Percentiles rank a stretch among this genome's conserved stretches.
Conservation (phyloP, 768 basidiomycete genomes). For the Suillus decipiens region DNA sequence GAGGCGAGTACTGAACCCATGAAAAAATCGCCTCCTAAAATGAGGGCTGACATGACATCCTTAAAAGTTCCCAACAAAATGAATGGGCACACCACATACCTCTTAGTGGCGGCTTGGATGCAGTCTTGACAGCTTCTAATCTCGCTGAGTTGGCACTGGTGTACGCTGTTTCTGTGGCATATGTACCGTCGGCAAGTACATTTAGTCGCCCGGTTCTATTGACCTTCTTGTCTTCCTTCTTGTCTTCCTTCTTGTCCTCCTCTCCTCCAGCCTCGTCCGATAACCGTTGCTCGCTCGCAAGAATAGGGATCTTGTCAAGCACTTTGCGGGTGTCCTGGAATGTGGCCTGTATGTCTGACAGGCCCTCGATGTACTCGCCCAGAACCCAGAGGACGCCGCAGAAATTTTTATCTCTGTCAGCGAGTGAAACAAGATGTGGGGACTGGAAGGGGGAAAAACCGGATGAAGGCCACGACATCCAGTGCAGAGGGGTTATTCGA, state of each 20-base stretch:
- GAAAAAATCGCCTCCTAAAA: conserved; percentile 96
- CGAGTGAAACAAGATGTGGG: conserved; percentile 25
- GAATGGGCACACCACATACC: conserved; percentile 41
- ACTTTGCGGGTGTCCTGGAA: conserved; percentile 20
- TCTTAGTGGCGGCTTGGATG: conserved; percentile 87
- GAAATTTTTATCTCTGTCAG: conserved; percentile 89
- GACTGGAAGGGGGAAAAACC: background rate
- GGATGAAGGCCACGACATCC: background rate
- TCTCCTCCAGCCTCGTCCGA: conserved; percentile 70
- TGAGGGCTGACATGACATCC: conserved; percentile 54
- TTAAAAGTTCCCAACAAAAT: background rate
- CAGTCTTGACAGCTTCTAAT: conserved; percentile 81
- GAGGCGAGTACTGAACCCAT: conserved; percentile 90
- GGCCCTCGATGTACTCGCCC: conserved; percentile 36
- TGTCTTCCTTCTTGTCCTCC: conserved; percentile 40
- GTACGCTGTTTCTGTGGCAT: conserved; percentile 95
- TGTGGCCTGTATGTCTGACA: conserved; percentile 65
- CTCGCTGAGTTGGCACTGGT: conserved; percentile 60
- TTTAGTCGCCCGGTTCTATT: conserved; percentile 63
- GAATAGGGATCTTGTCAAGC: background rate
- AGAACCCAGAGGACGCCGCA: conserved; percentile 96
- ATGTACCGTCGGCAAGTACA: conserved; percentile 94
- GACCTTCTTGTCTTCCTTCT: conserved; percentile 41
- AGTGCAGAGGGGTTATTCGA: background rate
- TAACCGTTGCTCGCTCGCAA: conserved; percentile 66